phyloP scores from a whole-genome alignment of 129 eudicot genomes.

The Erigeron canadensis region DNA sequence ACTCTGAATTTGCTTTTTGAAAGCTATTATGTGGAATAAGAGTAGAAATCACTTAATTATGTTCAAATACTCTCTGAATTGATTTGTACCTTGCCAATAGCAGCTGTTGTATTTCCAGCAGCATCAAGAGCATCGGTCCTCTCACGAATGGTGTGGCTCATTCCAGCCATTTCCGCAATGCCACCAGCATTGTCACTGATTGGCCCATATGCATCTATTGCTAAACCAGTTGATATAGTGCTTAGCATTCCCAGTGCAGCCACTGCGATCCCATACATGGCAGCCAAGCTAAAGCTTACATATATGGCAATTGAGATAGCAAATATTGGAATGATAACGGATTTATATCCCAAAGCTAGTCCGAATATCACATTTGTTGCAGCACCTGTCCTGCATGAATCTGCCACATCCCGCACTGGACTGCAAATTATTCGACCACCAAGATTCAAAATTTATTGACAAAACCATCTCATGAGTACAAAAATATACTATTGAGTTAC shows the following conservation, averaged over 20 bases:
- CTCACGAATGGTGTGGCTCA: constrained; percentile 45
- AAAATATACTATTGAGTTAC: background rate
- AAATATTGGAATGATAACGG: constrained; percentile 62
- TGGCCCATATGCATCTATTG: constrained; percentile 59
- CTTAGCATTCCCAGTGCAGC: constrained; percentile 59
- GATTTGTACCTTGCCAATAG: constrained; percentile 44
- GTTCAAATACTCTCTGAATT: too few species aligned
- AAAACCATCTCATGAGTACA: background rate
- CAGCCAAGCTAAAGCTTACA: constrained; percentile 53
- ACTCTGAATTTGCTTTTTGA: too few species aligned
- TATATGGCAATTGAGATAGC: constrained; percentile 43
- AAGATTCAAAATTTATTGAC: too few species aligned
- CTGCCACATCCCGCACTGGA: constrained; percentile 71
- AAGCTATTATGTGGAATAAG: too few species aligned
- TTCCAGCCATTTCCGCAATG: constrained; percentile 59
- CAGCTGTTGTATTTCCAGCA: constrained; percentile 55
- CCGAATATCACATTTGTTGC: constrained; percentile 70
- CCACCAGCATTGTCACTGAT: constrained; percentile 56
- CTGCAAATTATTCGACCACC: constrained; percentile 20
- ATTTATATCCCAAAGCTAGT: constrained; percentile 69
- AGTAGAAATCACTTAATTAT: too few species aligned
- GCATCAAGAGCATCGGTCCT: constrained; percentile 57
- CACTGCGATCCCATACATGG: constrained; percentile 54
- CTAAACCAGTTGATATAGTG: constrained; percentile 50
- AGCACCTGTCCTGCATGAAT: constrained; percentile 52